Conservation (phyloP, 2,329 filamentous ascomycete genomes). For the Ascochyta viciae-villosae region DNA sequence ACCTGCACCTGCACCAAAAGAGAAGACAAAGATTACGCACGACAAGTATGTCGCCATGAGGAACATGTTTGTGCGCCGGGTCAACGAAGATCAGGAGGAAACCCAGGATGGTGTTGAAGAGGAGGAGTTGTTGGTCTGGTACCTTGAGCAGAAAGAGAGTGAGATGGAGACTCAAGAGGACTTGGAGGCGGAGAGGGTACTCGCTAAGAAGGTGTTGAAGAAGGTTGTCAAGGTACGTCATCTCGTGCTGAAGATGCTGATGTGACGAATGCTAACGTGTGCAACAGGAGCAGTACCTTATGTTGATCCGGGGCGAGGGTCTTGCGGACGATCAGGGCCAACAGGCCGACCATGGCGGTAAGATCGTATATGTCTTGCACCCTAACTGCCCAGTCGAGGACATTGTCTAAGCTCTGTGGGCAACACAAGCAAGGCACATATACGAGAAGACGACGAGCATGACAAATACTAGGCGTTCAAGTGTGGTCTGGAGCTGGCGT, state of each 20-base stretch:
- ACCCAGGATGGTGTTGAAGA: constrained; percentile 84
- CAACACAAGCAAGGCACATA: neutral
- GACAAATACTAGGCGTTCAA: constrained; percentile 4
- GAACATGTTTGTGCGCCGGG: constrained; percentile 80
- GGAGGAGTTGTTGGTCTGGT: constrained; percentile 84
- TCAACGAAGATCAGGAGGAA: constrained; percentile 80
- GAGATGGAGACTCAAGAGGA: constrained; percentile 83
- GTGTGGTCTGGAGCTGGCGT: constrained; percentile 7
- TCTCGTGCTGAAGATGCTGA: neutral
- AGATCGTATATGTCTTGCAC: constrained; percentile 85
- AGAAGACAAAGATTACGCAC: constrained; percentile 89
- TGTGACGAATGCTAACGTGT: constrained; percentile 23
- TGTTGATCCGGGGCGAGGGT: constrained; percentile 78
- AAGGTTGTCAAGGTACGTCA: constrained; percentile 88
- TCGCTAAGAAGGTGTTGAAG: constrained; percentile 87
- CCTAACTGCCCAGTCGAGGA: constrained; percentile 88
- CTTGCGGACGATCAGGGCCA: constrained; percentile 78
- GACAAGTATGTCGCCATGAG: constrained; percentile 94
- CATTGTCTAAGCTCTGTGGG: constrained; percentile 28
- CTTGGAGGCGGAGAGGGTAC: constrained; percentile 73
- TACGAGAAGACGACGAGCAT: constrained; percentile 8
- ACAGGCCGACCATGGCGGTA: constrained; percentile 56
- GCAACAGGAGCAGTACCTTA: constrained; percentile 64
- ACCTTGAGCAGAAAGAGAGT: constrained; percentile 87
- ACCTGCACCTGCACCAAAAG: constrained; percentile 50